Evolutionary conservation across 2,329 filamentous ascomycete species (phyloP).

Genomic region (Purpureocillium takamizusanense): DNA sequence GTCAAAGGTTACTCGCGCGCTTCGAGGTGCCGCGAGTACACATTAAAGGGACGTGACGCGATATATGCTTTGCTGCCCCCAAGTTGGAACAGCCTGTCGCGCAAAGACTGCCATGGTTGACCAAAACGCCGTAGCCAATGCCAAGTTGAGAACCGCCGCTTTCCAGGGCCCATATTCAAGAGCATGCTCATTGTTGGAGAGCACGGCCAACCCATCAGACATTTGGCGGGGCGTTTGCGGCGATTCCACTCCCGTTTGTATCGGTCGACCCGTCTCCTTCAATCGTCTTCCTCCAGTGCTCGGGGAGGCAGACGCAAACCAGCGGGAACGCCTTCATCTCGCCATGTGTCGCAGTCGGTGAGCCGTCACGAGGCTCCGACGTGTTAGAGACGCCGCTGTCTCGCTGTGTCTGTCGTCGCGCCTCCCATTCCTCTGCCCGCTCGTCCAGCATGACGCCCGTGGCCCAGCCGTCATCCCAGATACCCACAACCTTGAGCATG

Average conservation of each 20-base stretch:
- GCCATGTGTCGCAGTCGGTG: conserved; percentile 50
- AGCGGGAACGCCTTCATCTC: conserved; percentile 98
- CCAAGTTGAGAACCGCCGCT: conserved; percentile 12
- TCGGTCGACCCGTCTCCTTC: conserved; percentile 74
- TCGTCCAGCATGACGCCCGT: conserved; percentile 81
- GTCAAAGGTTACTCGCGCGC: too few relatives aligned
- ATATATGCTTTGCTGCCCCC: not conserved
- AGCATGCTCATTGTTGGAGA: conserved; percentile 3
- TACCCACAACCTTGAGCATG: conserved; percentile 96
- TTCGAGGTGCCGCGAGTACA: not conserved
- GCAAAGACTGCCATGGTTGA: conserved; percentile 5
- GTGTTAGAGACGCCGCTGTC: conserved; percentile 91
- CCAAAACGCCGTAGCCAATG: conserved; percentile 30
- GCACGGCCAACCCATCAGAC: conserved; percentile 2
- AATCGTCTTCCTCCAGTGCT: conserved; percentile 95
- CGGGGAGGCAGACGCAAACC: conserved; percentile 89
- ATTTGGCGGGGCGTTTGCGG: conserved; percentile 1
- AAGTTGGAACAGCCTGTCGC: not conserved
- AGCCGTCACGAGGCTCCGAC: conserved; percentile 51
- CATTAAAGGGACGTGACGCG: not conserved
- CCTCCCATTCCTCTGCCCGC: conserved; percentile 82
- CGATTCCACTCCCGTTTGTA: conserved; percentile 38
- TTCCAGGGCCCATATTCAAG: conserved; percentile 16
- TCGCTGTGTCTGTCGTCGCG: conserved; percentile 64
- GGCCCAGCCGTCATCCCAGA: conserved; percentile 99